A percentile compares a stretch with the other conserved stretches of the same genome.
phyloP scores from a whole-genome alignment of 2,329 filamentous ascomycete genomes.

The Trichoderma oligosporum region DNA sequence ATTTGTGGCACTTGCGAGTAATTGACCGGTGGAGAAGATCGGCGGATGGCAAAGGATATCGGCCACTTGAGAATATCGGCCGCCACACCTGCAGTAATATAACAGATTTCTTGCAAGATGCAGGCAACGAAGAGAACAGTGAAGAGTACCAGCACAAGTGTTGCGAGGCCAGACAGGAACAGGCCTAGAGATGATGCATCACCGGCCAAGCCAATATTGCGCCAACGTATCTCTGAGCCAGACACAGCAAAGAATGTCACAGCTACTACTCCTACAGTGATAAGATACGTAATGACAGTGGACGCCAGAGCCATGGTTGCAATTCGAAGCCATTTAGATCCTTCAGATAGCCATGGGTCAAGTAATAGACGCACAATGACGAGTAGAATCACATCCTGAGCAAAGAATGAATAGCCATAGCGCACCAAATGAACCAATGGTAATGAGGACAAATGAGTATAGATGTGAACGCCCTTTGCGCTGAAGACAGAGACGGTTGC shows the following conservation, averaged over 20 bases:
- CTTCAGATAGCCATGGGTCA: not conserved
- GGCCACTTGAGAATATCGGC: conserved; percentile 25
- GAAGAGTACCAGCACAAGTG: conserved; percentile 19
- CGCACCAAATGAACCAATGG: conserved; percentile 20
- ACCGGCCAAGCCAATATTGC: conserved; percentile 27
- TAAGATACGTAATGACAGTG: conserved; percentile 24
- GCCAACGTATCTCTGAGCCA: conserved; percentile 31
- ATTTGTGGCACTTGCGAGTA: conserved; percentile 12
- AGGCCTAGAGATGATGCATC: conserved; percentile 27
- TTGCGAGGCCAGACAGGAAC: conserved; percentile 28
- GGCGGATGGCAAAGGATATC: conserved; percentile 16
- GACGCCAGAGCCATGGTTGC: conserved; percentile 7
- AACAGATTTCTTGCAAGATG: conserved; percentile 25
- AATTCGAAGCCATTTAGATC: not conserved
- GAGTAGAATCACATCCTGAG: conserved; percentile 25
- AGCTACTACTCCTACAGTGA: conserved; percentile 21
- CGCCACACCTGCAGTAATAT: conserved; percentile 22
- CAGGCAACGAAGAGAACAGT: conserved; percentile 22
- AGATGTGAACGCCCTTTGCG: conserved; percentile 27
- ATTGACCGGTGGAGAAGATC: not conserved
- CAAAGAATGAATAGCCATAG: conserved; percentile 28
- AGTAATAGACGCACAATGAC: conserved; percentile 25
- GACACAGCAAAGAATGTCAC: conserved; percentile 34
- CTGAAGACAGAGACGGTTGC: conserved; percentile 23
- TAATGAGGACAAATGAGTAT: conserved; percentile 24